phyloP scores from a whole-genome alignment of 2,329 filamentous ascomycete species.

The Colletotrichum orbiculare region DNA sequence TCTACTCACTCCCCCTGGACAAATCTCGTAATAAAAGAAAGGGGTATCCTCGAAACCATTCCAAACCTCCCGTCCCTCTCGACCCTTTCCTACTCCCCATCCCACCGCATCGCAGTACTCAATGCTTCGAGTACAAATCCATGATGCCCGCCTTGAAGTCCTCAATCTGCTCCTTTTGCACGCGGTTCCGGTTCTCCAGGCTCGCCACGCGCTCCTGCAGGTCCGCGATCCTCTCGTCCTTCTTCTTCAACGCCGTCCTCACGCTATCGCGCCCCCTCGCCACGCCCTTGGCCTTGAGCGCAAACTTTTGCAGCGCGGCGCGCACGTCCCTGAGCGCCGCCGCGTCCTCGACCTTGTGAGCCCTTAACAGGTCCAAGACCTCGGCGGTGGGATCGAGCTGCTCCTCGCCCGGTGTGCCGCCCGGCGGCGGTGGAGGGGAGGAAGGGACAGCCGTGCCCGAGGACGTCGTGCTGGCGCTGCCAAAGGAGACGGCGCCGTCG shows the following conservation, averaged over 20 bases:
- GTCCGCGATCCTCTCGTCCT: conserved; percentile 60
- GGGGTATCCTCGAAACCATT: conserved; percentile 19
- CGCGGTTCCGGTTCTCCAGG: conserved; percentile 51
- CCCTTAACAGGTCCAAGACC: conserved; percentile 61
- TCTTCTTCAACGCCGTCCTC: conserved; percentile 69
- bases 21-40: neutral
- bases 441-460: conserved; percentile 32
- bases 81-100: neutral
- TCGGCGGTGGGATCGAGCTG: conserved; percentile 55
- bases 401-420: conserved; percentile 24
- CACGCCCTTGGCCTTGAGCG: conserved; percentile 69
- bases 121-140: conserved; percentile 44
- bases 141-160: conserved; percentile 52
- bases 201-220: conserved; percentile 50
- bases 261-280: conserved; percentile 73
- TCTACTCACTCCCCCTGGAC: neutral
- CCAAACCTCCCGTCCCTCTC: neutral
- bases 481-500: conserved; percentile 39
- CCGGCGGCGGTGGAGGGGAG: conserved; percentile 11
- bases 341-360: conserved; percentile 51
- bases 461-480: conserved; percentile 35
- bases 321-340: conserved; percentile 51
- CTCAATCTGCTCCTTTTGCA: conserved; percentile 47
- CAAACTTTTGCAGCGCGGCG: conserved; percentile 63
- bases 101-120: neutral